Evolutionary conservation across 1,284 basidiomycete species (phyloP), one percentile per base, ranked within the genome.

Genomic region (Fomitopsis palustris): DNA sequence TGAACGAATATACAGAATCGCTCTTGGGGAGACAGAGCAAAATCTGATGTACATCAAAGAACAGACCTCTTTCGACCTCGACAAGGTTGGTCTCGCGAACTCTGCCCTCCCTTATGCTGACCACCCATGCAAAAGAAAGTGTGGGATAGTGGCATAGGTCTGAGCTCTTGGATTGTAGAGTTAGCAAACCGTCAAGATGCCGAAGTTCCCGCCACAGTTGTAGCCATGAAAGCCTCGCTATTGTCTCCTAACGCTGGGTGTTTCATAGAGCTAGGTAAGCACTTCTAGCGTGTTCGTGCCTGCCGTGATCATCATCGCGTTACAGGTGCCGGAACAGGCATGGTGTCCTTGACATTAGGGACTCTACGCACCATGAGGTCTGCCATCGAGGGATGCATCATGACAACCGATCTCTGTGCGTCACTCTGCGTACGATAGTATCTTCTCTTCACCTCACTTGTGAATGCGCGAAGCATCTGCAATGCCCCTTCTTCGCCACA

Each of bases 81-180:
- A 95, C 77, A 95, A 95, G 83, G 93, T 92, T 63, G 57, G 65
- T 54, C 21, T 53, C 21, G n/a, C 41, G 25, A 45, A 4, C n/a
- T n/a, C n/a, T n/a, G n/a, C n/a, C n/a, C n/a, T 43, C 29, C 14
- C 4, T 12, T 10, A 33, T 37, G 35, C 35, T 37, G 12, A 37
- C 12, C 35, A 14, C 16, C 6, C 16, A 3, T 37, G 8, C 3
- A 4, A 37, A 75, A 95, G 93, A 95, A 95, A 92, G 83, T 95
- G 55, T 95, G 93, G 93, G 93, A 95, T 71, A 95, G 92, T 57
- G 93, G 92, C 1, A 80, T 94, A 52, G 92, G 90, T 1, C 75
- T 94, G 23, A 85, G 87, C 57, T 83, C 90, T 0, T 94, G 91
- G 90, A 75, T 94, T 17, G 74, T 79, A 16, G 72, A 72, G 62